Evolutionary conservation across 257 asterid genomes (phyloP).

Genomic region (Ajuga chamaepitys): DNA sequence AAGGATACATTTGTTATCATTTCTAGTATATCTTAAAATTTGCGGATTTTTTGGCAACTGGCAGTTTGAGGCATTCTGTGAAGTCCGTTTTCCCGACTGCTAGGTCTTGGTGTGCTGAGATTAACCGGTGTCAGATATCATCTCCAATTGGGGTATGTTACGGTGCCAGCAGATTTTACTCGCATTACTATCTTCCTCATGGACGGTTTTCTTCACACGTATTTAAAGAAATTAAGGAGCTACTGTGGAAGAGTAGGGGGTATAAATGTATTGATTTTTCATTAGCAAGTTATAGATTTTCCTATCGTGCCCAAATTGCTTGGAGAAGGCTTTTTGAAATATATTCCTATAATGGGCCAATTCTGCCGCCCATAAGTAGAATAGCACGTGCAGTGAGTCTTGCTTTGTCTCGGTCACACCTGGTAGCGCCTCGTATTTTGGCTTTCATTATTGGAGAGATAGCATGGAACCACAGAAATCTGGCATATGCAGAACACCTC

Average conservation of each 20-base stretch:
- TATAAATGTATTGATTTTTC: constrained; percentile 16
- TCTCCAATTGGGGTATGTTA: constrained; percentile 27
- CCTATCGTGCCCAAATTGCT: constrained; percentile 48
- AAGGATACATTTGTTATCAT: not conserved
- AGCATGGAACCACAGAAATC: constrained; percentile 33
- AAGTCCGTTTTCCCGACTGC: constrained; percentile 26
- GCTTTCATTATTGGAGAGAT: constrained; percentile 59
- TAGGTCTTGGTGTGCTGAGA: constrained; percentile 26
- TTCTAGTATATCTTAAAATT: constrained; percentile 6
- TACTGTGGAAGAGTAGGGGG: constrained; percentile 28
- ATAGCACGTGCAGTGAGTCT: constrained; percentile 68
- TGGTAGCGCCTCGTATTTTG: constrained; percentile 72
- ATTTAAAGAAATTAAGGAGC: constrained; percentile 30
- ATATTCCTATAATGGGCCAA: constrained; percentile 45
- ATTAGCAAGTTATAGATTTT: constrained; percentile 24
- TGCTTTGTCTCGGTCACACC: constrained; percentile 74
- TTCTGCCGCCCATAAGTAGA: constrained; percentile 50
- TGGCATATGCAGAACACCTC: constrained; percentile 55
- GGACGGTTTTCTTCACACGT: constrained; percentile 38
- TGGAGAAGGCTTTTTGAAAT: constrained; percentile 55
- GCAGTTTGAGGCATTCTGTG: constrained; percentile 43
- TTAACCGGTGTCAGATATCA: constrained; percentile 18
- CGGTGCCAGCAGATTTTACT: constrained; percentile 25
- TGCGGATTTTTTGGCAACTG: constrained; percentile 38
- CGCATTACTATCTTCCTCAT: constrained; percentile 21